Evolutionary conservation across 495 filamentous ascomycete species (phyloP).

Genomic region (Aspergillus sparsus): DNA sequence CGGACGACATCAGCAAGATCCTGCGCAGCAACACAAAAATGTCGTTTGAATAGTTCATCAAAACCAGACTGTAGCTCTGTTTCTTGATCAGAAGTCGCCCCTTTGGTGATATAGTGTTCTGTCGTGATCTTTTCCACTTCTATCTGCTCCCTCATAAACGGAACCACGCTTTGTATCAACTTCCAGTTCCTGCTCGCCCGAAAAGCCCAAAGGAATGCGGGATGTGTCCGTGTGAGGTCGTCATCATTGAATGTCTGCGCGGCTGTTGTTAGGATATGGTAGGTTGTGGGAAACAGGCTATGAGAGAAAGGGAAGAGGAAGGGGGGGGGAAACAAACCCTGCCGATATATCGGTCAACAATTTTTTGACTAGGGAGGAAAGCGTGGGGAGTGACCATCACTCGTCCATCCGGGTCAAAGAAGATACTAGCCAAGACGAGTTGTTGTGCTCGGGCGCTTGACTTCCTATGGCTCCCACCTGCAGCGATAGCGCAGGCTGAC

Average conservation of each 20-base stretch:
- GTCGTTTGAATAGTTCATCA: slow-evolving; percentile 76
- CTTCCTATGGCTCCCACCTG: slow-evolving; percentile 54
- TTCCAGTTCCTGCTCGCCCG: slow-evolving; percentile 76
- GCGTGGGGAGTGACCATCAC: slow-evolving; percentile 81
- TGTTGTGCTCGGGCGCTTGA: slow-evolving; percentile 70
- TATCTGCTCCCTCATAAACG: slow-evolving; percentile 65
- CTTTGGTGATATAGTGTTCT: slow-evolving; percentile 44
- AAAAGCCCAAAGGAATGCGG: slow-evolving; percentile 86
- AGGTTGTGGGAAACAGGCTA: too few species aligned
- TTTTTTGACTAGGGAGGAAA: slow-evolving; percentile 74
- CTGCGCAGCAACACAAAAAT: slow-evolving; percentile 79
- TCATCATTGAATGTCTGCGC: slow-evolving; percentile 66
- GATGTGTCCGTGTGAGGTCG: slow-evolving; percentile 72
- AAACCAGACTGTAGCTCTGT: slow-evolving; percentile 59
- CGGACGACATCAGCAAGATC: slow-evolving; percentile 68
- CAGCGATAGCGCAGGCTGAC: slow-evolving; percentile 56
- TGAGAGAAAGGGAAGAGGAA: too few species aligned
- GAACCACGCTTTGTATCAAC: slow-evolving; percentile 64
- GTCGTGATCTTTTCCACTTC: slow-evolving; percentile 38
- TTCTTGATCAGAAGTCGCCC: slow-evolving; percentile 38
- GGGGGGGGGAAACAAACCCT: slow-evolving; percentile 41
- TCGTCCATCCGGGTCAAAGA: slow-evolving; percentile 73
- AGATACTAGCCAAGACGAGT: slow-evolving; percentile 72
- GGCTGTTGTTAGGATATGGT: background rate
- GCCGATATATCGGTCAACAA: slow-evolving; percentile 77